phyloP scores from a whole-genome alignment of 1,284 basidiomycete genomes.

The Irpex sp. region DNA sequence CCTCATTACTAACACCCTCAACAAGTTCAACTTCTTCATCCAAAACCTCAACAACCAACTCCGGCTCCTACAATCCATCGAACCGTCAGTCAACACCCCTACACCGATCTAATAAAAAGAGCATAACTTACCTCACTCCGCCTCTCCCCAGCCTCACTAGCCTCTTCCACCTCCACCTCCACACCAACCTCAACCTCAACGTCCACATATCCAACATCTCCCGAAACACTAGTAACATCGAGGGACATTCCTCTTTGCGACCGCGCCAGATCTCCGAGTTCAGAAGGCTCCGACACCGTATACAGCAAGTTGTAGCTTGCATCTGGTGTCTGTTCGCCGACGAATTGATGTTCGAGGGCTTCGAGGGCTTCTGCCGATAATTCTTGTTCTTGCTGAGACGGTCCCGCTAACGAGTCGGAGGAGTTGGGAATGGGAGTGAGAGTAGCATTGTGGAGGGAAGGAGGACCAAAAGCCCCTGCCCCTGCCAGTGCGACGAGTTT shows the following conservation, averaged over 20 bases:
- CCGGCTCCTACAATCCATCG: too few species aligned
- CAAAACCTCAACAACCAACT: too few species aligned
- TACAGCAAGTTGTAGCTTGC: neutral
- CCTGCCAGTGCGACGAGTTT: neutral
- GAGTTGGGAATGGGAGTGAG: too few species aligned
- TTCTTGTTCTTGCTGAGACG: too few species aligned
- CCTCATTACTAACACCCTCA: too few species aligned
- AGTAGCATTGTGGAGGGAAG: too few species aligned
- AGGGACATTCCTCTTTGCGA: neutral
- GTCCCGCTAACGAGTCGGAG: too few species aligned
- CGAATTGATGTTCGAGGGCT: neutral
- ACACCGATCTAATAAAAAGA: too few species aligned
- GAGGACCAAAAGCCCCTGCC: too few species aligned
- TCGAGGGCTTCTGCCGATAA: neutral
- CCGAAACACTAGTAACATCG: slow-evolving; percentile 10
- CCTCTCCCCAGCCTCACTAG: slow-evolving; percentile 18
- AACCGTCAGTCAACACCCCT: neutral
- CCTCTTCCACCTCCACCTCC: slow-evolving; percentile 22
- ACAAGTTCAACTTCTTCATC: too few species aligned
- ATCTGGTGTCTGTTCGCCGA: neutral
- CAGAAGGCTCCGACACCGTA: neutral
- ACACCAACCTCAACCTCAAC: slow-evolving; percentile 13
- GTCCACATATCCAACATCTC: slow-evolving; percentile 5
- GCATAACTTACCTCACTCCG: slow-evolving; percentile 22
- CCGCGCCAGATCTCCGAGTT: neutral